Conservation (phyloP, 176 grass and related monocot genomes). For the Eleusine coracana region DNA sequence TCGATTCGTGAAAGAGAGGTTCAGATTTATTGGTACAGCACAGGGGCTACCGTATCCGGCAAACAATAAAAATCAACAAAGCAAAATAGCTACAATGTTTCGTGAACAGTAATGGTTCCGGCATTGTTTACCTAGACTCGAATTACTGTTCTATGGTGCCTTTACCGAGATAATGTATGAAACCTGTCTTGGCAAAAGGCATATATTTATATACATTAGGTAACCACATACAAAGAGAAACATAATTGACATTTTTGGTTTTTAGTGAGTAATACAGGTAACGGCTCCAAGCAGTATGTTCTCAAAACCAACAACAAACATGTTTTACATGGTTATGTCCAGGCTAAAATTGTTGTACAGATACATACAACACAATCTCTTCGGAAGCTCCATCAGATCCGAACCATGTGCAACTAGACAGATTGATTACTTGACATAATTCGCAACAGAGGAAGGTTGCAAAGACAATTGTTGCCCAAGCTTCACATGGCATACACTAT, state of each 20-base stretch:
- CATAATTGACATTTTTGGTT: background rate
- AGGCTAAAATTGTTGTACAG: background rate
- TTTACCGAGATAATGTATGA: background rate
- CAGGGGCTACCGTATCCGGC: too few species aligned
- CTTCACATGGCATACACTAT: conserved; percentile 57
- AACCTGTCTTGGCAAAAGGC: background rate
- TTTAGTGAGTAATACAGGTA: background rate
- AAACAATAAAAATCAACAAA: too few species aligned
- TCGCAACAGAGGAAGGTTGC: conserved; percentile 25
- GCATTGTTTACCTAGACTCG: too few species aligned
- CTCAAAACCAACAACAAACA: background rate
- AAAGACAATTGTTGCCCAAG: background rate
- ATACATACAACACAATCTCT: conserved; percentile 24
- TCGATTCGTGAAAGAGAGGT: too few species aligned
- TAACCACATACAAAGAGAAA: background rate
- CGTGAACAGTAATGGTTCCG: too few species aligned
- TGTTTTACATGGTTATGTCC: background rate
- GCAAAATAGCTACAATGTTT: too few species aligned
- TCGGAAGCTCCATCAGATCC: background rate
- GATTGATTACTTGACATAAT: background rate
- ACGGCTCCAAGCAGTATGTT: background rate
- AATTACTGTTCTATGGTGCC: too few species aligned
- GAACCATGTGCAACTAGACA: background rate
- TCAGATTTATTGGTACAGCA: too few species aligned
- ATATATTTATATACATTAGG: background rate